Evolutionary conservation across 1,284 basidiomycete species (phyloP).

Genomic region (Melampsora larici-populina): DNA sequence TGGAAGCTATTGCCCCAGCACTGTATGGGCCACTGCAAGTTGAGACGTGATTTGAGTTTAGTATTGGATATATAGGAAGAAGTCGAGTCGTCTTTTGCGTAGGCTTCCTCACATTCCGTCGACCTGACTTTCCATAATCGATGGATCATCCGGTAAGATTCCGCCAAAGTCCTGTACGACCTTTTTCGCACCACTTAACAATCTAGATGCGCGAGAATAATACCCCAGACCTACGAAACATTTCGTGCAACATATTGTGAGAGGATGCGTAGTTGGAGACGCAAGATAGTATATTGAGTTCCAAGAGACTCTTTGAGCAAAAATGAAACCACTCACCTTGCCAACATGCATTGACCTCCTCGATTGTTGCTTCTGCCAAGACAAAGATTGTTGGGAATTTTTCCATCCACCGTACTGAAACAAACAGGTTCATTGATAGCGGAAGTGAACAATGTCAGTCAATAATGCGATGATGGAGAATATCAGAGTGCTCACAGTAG

Average conservation of each 20-base stretch:
- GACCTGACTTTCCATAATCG: slow-evolving; percentile 75
- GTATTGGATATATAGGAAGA: not conserved
- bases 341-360: slow-evolving; percentile 82
- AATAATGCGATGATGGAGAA: not conserved
- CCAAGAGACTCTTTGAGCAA: not conserved
- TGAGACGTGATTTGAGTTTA: not conserved
- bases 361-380: slow-evolving; percentile 69
- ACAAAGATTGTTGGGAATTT: slow-evolving; percentile 73
- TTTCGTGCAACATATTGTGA: too few relatives aligned
- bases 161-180: slow-evolving; percentile 67
- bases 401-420: slow-evolving; percentile 54
- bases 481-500: slow-evolving; percentile 14
- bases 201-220: slow-evolving; percentile 77
- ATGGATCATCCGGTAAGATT: slow-evolving; percentile 71
- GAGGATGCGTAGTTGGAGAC: not conserved
- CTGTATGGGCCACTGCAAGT: slow-evolving; percentile 47
- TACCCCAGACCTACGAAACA: slow-evolving; percentile 74
- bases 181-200: slow-evolving; percentile 74
- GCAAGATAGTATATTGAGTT: too few relatives aligned
- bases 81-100: too few relatives aligned
- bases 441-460: not conserved
- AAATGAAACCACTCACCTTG: slow-evolving; percentile 51
- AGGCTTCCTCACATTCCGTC: slow-evolving; percentile 65
- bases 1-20: slow-evolving; percentile 80
- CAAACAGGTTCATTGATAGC: not conserved